Evolutionary conservation across 2,329 filamentous ascomycete genomes (phyloP), one percentile per base, ranked within the genome.

Genomic region (Claviceps sp.): DNA sequence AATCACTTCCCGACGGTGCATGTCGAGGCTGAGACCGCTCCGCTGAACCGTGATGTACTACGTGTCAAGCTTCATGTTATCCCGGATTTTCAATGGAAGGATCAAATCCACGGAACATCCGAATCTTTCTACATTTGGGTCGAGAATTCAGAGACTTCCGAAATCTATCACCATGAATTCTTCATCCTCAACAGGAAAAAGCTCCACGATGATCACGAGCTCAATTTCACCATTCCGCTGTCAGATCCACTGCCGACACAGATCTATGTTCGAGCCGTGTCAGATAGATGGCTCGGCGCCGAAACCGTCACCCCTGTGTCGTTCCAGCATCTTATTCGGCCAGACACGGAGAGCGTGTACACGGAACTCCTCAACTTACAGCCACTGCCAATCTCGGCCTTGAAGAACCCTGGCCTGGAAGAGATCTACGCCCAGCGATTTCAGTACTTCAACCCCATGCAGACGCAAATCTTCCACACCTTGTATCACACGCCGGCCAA

Each of bases 111-210:
- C 63, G 94, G 94, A 18, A 88, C 84, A 2, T 96, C 91, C 0
- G 93, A 98, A 63, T 91, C 91, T 4, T 98, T 94, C 70, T 98
- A 94, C 79, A 85, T 98, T 53, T 98, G 93, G 94, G 91, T 98
- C 3, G 93, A 98, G 67, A 95, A 97, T 64, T 96, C 91, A 0
- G 93, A 97, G 61, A 96, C 90, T 0, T 90, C 88, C 0, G 90
- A 97, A 67, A 97, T 98, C 42, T 97, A 95, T 61, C 93, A 98
- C 61, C 88, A 97, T 58, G 93, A 98, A 65, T 96, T 85, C 68
- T 97, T 98, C 69, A 93, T 98, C 52, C 76, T 98, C 5, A 94
- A 82, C 55, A 78, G 89, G 56, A 87, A 81, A 67, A 96, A 95
- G 73, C 75, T 98, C 2, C 81, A 95, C 58, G 90, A 97, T 64